Evolutionary conservation across 805 yeast genomes (phyloP), one percentile per base, ranked within the genome.

Genomic region (Metschnikowia santaceciliae): DNA sequence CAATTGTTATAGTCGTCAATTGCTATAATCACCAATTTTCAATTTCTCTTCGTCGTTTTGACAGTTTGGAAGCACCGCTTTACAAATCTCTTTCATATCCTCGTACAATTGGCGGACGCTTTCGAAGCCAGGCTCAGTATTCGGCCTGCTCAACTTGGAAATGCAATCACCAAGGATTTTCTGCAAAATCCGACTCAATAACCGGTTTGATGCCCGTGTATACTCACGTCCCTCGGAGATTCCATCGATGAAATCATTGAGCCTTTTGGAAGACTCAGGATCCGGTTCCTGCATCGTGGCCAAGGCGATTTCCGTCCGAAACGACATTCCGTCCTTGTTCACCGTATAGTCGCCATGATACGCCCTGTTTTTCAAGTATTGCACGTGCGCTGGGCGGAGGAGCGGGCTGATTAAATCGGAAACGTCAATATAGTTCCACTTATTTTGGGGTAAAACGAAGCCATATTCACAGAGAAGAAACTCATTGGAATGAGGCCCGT

Each of bases 401-500:
- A 83, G 59, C 2, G 60, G 53, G 2, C 62, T 38, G 2, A 89
- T 60, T 36, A 70, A 65, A 0, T 64, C 64, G 0, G 87, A 67
- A 3, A 91, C 62, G 61, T 91, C 95, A 2, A 90, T 63, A 54
- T 71, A 82, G 58, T 89, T 84, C 90, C 91, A 87, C 19, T 64
- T 68, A 62, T 90, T 89, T 1, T 65, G 61, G 0, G 64, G 62
- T 1, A 87, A 65, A 35, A 76, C 74, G 71, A 92, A 92, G 0
- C 97, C 98, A 62, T 92, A 92, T 65, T 92, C 98, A 60, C 87
- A 82, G 8, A 90, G 70, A 33, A 92, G 68, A 56, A 88, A 88
- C 46, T 83, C 90, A 64, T 92, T 90, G 8, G 87, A 82, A 65
- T 92, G 97, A 1, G 96, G 83, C 0, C 98, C 98, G 64, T 92